Percentiles rank a stretch among this genome's conserved stretches.
Evolutionary conservation across 83 land plant genomes (phyloP).

Genomic region (Picea abies): DNA sequence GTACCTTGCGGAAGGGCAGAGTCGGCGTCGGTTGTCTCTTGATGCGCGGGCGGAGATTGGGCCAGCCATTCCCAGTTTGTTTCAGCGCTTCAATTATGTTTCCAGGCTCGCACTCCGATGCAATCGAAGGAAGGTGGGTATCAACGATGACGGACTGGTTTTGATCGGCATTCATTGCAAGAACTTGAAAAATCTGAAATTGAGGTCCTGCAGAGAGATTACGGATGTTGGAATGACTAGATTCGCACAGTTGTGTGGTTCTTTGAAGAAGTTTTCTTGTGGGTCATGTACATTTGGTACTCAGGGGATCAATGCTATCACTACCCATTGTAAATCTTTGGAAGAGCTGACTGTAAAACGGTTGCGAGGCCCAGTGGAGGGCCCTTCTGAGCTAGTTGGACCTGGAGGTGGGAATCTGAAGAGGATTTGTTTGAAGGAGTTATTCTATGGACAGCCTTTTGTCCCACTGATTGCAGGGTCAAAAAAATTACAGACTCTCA

Average conservation of each 20-base stretch:
- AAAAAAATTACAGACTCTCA: conserved; percentile 58
- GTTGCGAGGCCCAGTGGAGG: conserved; percentile 41
- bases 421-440: conserved; percentile 73
- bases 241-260: conserved; percentile 48
- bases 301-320: conserved; percentile 61
- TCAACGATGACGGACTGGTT: conserved; percentile 54
- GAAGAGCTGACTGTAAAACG: conserved; percentile 74
- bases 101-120: conserved; percentile 63
- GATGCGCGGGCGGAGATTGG: conserved; percentile 41
- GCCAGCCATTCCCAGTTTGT: conserved; percentile 30
- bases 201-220: conserved; percentile 53
- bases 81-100: conserved; percentile 49
- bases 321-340: conserved; percentile 43
- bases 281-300: conserved; percentile 80
- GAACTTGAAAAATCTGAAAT: conserved; percentile 55
- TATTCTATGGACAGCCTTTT: conserved; percentile 72
- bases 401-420: conserved; percentile 38
- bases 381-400: conserved; percentile 44
- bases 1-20: conserved; percentile 52
- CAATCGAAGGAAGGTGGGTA: conserved; percentile 42
- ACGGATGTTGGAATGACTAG: conserved; percentile 56
- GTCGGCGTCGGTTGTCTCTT: conserved; percentile 57
- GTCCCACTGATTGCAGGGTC: conserved; percentile 72
- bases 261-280: conserved; percentile 68
- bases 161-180: conserved; percentile 45